Evolutionary conservation across 192 early-diverging fungal genomes (phyloP).

Genomic region (Podila epigama): DNA sequence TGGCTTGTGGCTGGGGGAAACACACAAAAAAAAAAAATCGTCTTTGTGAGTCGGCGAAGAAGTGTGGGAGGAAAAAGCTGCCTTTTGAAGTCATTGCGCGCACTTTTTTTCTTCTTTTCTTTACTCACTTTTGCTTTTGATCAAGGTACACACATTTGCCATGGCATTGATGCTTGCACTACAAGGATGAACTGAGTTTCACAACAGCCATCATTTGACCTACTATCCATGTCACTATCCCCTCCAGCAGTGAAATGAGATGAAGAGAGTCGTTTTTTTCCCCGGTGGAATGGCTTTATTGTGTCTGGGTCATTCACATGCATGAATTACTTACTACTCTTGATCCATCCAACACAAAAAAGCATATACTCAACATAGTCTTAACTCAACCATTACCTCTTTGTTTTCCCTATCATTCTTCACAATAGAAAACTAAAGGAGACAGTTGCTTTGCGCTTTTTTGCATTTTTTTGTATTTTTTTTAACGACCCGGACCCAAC

Average conservation of each 20-base stretch:
- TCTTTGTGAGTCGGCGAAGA: neutral
- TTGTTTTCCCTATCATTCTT: neutral
- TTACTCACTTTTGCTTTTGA: conserved; percentile 43
- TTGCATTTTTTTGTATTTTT: too few relatives aligned
- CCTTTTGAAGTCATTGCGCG: conserved; percentile 3
- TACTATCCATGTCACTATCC: too few relatives aligned
- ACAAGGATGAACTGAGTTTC: too few relatives aligned
- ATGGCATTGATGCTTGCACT: too few relatives aligned
- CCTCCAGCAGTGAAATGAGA: too few relatives aligned
- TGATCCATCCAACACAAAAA: neutral
- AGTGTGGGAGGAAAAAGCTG: too few relatives aligned
- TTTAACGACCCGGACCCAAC: conserved; percentile 6
- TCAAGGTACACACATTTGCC: conserved; percentile 30
- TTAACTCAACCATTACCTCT: neutral
- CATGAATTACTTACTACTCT: too few relatives aligned
- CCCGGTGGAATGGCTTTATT: too few relatives aligned
- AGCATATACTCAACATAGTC: neutral
- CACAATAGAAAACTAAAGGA: neutral
- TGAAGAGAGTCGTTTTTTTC: too few relatives aligned
- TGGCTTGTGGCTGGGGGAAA: too few relatives aligned
- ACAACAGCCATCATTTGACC: neutral
- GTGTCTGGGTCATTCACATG: too few relatives aligned
- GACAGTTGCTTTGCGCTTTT: conserved; percentile 1
- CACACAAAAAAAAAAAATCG: too few relatives aligned
- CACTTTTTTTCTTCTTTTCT: conserved; percentile 8